These are phyloP conservation scores for Collybia nuda DNA, from an alignment of 768 basidiomycete genomes.

Conservation along the genomic window DNA sequence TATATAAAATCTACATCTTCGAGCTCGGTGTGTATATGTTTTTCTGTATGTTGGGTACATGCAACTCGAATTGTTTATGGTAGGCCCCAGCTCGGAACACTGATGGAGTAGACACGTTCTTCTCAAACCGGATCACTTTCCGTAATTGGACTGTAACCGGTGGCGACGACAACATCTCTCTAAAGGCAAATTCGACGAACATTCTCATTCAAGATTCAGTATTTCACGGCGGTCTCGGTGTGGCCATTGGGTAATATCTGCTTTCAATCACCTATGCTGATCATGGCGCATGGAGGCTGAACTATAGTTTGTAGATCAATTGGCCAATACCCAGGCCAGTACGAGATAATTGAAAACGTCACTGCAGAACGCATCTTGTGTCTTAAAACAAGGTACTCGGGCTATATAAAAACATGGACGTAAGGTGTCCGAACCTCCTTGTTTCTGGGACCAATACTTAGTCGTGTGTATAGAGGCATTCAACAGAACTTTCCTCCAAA, in stretches of 20 bases:
- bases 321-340: conserved; percentile 31
- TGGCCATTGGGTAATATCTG: conserved; percentile 35
- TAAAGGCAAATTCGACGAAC: conserved; percentile 41
- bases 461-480: conserved; percentile 15
- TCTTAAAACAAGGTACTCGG: conserved; percentile 21
- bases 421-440: conserved; percentile 2
- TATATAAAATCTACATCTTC: conserved; percentile 39
- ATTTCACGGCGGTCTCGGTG: conserved; percentile 35
- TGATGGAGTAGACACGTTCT: conserved; percentile 35
- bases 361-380: conserved; percentile 24
- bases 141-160: conserved; percentile 35
- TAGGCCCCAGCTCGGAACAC: conserved; percentile 34
- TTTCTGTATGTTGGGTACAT: background rate
- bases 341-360: conserved; percentile 28
- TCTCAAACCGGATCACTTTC: conserved; percentile 36
- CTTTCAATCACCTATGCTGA: background rate
- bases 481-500: conserved; percentile 31
- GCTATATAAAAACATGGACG: conserved; percentile 37
- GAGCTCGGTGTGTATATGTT: conserved; percentile 19
- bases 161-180: conserved; percentile 38
- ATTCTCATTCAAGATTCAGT: conserved; percentile 36
- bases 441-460: background rate
- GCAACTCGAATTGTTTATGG: background rate
- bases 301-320: conserved; percentile 16
- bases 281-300: background rate